A percentile compares a stretch with the other conserved stretches of the same genome.
Evolutionary conservation across 2,329 filamentous ascomycete species (phyloP).

Genomic region (Fusarium coffeatum): DNA sequence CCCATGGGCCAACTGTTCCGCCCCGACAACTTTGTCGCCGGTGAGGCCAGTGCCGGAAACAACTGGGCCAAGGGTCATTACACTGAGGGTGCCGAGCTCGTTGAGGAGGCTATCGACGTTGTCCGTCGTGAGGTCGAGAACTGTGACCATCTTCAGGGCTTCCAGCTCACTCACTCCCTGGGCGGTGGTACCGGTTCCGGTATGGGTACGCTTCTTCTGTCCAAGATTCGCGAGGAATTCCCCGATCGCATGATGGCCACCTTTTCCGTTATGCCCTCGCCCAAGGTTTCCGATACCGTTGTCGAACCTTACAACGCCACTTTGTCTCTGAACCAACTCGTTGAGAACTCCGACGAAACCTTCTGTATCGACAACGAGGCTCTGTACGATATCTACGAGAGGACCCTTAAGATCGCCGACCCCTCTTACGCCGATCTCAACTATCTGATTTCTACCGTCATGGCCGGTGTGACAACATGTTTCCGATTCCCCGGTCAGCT

Average conservation of each 20-base stretch:
- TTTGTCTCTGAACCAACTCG: constrained; percentile 97
- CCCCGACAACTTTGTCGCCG: constrained; percentile 99
- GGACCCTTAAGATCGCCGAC: constrained; percentile 97
- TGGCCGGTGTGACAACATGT: constrained; percentile 98
- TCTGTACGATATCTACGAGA: constrained; percentile 99
- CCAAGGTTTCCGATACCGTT: constrained; percentile 99
- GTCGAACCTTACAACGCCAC: constrained; percentile 99
- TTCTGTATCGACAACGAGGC: constrained; percentile 99
- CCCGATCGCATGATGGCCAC: constrained; percentile 99
- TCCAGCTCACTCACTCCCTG: constrained; percentile 99
- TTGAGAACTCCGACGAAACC: constrained; percentile 99
- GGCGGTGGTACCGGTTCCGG: constrained; percentile 99
- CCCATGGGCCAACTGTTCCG: constrained; percentile 99
- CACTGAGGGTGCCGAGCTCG: constrained; percentile 98
- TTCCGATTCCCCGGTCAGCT: constrained; percentile 99
- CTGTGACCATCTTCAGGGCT: constrained; percentile 99
- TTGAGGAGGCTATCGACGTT: constrained; percentile 97
- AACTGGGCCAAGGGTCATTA: constrained; percentile 99
- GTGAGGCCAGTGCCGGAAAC: constrained; percentile 99
- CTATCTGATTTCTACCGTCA: constrained; percentile 98
- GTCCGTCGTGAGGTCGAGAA: constrained; percentile 98
- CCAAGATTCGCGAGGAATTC: constrained; percentile 99
- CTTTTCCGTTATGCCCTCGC: constrained; percentile 97
- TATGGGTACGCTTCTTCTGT: constrained; percentile 99
- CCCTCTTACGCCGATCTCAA: constrained; percentile 99